Evolutionary conservation across 75 land plant species (phyloP).

Genomic region (Pinus taeda): DNA sequence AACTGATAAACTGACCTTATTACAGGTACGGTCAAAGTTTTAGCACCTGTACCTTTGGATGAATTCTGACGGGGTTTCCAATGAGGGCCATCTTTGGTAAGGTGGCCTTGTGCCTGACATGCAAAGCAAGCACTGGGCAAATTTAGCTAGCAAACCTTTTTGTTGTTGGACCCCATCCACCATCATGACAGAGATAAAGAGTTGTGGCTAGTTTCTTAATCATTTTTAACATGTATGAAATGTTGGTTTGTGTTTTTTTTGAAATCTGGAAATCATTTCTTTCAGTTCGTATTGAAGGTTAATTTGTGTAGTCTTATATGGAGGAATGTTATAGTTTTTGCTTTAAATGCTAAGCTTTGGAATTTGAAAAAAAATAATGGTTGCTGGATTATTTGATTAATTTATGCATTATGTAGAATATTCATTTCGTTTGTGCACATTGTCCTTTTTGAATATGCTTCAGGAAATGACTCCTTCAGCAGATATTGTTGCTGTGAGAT

Average conservation of each 20-base stretch:
- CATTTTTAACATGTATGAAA: background rate
- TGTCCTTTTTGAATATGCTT: background rate
- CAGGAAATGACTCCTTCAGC: slow-evolving; percentile 96
- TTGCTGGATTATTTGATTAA: background rate
- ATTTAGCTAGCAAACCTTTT: background rate
- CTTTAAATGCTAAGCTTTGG: background rate
- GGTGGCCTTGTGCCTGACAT: too few relatives aligned
- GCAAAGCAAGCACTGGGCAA: too few relatives aligned
- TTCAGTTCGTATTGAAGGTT: background rate
- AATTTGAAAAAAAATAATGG: background rate
- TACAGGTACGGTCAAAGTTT: too few relatives aligned
- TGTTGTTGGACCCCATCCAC: too few relatives aligned
- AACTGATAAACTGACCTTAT: too few relatives aligned
- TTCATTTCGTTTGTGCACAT: background rate
- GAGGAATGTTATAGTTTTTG: background rate
- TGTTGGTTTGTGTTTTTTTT: background rate
- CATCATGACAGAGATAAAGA: too few relatives aligned
- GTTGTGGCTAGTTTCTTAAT: background rate
- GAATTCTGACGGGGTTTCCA: too few relatives aligned
- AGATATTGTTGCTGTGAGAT: slow-evolving; percentile 75
- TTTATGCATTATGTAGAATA: background rate
- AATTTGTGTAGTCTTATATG: background rate
- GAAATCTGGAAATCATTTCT: background rate
- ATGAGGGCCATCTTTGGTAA: too few relatives aligned
- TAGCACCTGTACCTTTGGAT: too few relatives aligned